A percentile compares a stretch with the other conserved stretches of the same genome.
phyloP scores from a whole-genome alignment of 108 stramenopile species.

The Epithemia pelagica region DNA sequence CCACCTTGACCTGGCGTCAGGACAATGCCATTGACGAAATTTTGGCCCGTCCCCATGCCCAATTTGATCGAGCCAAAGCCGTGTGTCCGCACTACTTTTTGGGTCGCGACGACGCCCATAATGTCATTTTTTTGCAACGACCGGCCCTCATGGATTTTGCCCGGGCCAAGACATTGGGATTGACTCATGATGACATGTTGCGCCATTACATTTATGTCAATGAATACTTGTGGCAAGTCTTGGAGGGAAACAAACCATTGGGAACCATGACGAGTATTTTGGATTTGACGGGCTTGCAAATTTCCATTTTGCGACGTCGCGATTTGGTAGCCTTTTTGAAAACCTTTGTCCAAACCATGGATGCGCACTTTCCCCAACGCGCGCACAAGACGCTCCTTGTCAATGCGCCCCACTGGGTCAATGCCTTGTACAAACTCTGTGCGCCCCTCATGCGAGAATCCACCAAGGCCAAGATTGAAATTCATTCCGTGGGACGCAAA shows the following conservation, averaged over 20 bases:
- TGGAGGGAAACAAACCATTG: conserved; percentile 40
- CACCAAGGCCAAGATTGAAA: conserved; percentile 64
- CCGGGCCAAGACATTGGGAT: conserved; percentile 28
- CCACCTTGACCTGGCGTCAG: conserved; percentile 42
- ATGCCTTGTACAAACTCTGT: conserved; percentile 47
- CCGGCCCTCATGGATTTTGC: conserved; percentile 45
- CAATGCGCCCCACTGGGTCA: conserved; percentile 72
- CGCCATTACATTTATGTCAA: conserved; percentile 63
- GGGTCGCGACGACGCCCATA: conserved; percentile 40
- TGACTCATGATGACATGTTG: conserved; percentile 50
- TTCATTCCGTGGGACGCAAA: conserved; percentile 34
- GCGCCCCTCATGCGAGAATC: conserved; percentile 60
- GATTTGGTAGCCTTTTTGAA: conserved; percentile 50
- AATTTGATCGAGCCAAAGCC: conserved; percentile 56
- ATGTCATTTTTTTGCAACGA: conserved; percentile 52
- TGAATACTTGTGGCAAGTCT: conserved; percentile 72
- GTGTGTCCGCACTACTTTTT: conserved; percentile 54
- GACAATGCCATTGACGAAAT: conserved; percentile 42
- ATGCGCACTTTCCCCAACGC: conserved; percentile 58
- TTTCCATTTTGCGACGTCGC: conserved; percentile 30
- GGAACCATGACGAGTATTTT: conserved; percentile 61
- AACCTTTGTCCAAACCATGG: conserved; percentile 53
- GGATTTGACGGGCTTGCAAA: conserved; percentile 48
- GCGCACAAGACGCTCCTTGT: conserved; percentile 58
- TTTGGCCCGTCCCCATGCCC: conserved; percentile 40